Evolutionary conservation across 192 early-diverging fungal genomes (phyloP), one percentile per base, ranked within the genome.

Genomic region (Backusella luteola): DNA sequence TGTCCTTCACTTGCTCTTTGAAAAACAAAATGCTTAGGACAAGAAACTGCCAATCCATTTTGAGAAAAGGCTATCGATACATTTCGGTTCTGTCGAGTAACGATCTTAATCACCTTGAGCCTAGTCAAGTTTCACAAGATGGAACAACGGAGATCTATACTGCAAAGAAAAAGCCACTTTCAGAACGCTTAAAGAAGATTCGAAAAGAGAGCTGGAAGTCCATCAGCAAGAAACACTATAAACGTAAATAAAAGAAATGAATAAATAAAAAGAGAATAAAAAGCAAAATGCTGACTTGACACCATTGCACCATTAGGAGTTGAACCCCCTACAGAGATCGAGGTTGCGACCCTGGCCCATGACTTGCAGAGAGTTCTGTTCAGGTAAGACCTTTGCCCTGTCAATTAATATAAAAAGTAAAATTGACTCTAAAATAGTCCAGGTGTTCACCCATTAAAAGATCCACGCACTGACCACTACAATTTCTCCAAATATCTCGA

Each of bases 401-500:
- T 1, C 32, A 32, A 32, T 32, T 49, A 73, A 73, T 11, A 32
- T 68, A 6, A 46, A 42, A 75, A 19, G 4, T 9, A 23, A 46
- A 63, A 35, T 66, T n/a, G 2, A 59, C 11, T 41, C 11, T 49
- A 19, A 44, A 23, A 29, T 70, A 95, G 92, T 49, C 91, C 94
- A 4, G 96, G 95, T 26, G 91, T 94, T 4, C 95, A 96, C 52
- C 88, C 84, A 67, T 81, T 98, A 19, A 89, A 93, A 79, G 94
- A 96, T 81, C 88, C 93, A 39, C 81, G 89, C 23, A 89, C 93
- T 29, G 83, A 86, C 38, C 88, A 91, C 0, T 96, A 84, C 84
- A 95, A 95, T 76, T 98, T 94, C 81, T 88, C 92, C 23, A 90
- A 93, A 17, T 94, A 89, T 76, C 87, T 98, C 21, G 86, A 93